Evolutionary conservation across 2,329 filamentous ascomycete genomes (phyloP).

Genomic region (Erysiphe neolycopersici): DNA sequence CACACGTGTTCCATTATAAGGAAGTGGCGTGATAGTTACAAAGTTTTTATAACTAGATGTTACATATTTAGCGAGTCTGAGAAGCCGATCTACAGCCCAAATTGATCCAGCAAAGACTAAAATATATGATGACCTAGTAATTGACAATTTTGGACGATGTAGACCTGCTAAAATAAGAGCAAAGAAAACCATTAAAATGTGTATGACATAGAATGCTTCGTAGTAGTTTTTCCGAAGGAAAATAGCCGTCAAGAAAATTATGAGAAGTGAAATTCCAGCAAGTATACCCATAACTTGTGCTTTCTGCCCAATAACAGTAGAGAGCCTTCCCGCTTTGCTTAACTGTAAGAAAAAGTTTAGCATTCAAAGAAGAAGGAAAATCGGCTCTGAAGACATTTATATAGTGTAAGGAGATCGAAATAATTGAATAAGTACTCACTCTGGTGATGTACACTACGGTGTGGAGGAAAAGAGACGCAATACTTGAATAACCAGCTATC

Average conservation of each 20-base stretch:
- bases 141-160: slow-evolving; percentile 21
- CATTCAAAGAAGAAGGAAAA: too few relatives aligned
- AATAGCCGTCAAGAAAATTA: slow-evolving; percentile 19
- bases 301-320: slow-evolving; percentile 14
- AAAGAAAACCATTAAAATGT: slow-evolving; percentile 22
- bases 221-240: slow-evolving; percentile 20
- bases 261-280: slow-evolving; percentile 20
- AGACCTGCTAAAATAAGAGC: slow-evolving; percentile 21
- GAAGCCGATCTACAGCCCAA: slow-evolving; percentile 23
- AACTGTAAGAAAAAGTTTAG: too few relatives aligned
- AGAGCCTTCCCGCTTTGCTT: not conserved
- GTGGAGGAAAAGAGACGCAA: slow-evolving; percentile 20
- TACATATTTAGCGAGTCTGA: slow-evolving; percentile 20
- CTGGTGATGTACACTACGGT: slow-evolving; percentile 6
- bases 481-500: slow-evolving; percentile 21
- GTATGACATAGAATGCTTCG: slow-evolving; percentile 26
- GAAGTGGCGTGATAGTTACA: slow-evolving; percentile 25
- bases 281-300: slow-evolving; percentile 23
- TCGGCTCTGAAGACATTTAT: too few relatives aligned
- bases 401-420: too few relatives aligned
- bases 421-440: not conserved
- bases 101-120: slow-evolving; percentile 18
- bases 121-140: slow-evolving; percentile 17
- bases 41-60: slow-evolving; percentile 22
- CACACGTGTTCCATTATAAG: slow-evolving; percentile 25